Base-by-base conservation (phyloP, 345 rosid species). In the Eutrema heterophyllum region DNA sequence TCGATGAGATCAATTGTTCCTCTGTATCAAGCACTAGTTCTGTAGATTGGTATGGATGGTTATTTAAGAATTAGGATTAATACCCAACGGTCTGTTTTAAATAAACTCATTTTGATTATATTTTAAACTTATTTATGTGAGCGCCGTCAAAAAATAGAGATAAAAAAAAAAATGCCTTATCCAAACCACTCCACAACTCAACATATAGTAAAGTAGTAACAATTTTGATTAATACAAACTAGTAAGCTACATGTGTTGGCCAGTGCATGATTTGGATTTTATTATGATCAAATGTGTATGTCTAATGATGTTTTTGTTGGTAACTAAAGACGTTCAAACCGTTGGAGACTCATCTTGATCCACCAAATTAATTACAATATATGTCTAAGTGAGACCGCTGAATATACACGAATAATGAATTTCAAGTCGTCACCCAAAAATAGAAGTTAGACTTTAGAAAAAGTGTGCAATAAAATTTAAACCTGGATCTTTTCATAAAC, bases 1-100 rank as follows among this genome's bases (percentile, higher is more conserved):
- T 59, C 56, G 64, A 77, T 77, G 81, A 52, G 77, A 77, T 77
- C 54, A 66, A 66, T 65, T 71, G 81, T 77, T 77, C 77, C 77
- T 66, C 72, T 71, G 76, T 71, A 64, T 49, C 72, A 50, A 71
- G 68, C 68, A 71, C 76, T 71, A 35, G 49, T 77, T 64, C 45
- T 57, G 56, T 55, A 44, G 5, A 71, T 71, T 71, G 57, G 77
- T 65, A 45, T 71, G 72, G 68, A 65, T 70, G 21, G 63, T 72
- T 36, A 9, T 36, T 71, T 77, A 59, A 32, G 44, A 67, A 68
- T 52, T 56, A 48, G 16, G 56, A 21, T 44, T 63, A 45, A 39
- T 27, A 30, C 55, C 16, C 55, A 40, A 61, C 52, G 21, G 68
- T 30, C 26, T 32, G 38, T 50, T 66, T 40, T 41, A 48, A 66